phyloP scores from a whole-genome alignment of 2,329 filamentous ascomycete genomes.

The Colletotrichum chlorophyti region DNA sequence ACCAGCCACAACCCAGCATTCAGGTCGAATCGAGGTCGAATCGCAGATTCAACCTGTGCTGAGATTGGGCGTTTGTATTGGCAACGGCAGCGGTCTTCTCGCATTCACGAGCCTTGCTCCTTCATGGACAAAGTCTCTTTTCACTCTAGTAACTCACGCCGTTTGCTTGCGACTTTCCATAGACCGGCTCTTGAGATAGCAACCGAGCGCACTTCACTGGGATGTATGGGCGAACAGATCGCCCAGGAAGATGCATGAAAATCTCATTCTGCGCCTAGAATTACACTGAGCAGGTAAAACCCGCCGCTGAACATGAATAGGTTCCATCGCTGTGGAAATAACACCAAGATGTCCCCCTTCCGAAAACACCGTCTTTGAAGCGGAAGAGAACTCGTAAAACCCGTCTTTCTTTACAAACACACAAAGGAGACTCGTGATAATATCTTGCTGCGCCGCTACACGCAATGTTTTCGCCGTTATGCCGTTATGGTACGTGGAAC shows the following conservation, averaged over 20 bases:
- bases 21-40: background rate
- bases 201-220: too few relatives aligned
- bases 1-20: conserved; percentile 9
- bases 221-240: background rate
- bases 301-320: conserved; percentile 22
- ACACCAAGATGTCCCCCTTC: background rate
- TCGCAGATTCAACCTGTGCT: too few relatives aligned
- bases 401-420: background rate
- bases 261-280: conserved; percentile 17
- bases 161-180: too few relatives aligned
- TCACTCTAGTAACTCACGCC: too few relatives aligned
- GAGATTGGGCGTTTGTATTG: too few relatives aligned
- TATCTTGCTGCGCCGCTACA: background rate
- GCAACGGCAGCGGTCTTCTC: too few relatives aligned
- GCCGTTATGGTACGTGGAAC: conserved; percentile 9
- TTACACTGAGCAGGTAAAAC: conserved; percentile 16
- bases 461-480: conserved; percentile 14
- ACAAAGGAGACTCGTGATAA: conserved; percentile 23
- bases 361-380: conserved; percentile 5
- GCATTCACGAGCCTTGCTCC: too few relatives aligned
- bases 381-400: background rate
- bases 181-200: too few relatives aligned
- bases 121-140: too few relatives aligned
- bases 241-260: background rate
- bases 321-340: conserved; percentile 9